Conservation (phyloP, 257 asterid genomes). For the Capsicum baccatum region DNA sequence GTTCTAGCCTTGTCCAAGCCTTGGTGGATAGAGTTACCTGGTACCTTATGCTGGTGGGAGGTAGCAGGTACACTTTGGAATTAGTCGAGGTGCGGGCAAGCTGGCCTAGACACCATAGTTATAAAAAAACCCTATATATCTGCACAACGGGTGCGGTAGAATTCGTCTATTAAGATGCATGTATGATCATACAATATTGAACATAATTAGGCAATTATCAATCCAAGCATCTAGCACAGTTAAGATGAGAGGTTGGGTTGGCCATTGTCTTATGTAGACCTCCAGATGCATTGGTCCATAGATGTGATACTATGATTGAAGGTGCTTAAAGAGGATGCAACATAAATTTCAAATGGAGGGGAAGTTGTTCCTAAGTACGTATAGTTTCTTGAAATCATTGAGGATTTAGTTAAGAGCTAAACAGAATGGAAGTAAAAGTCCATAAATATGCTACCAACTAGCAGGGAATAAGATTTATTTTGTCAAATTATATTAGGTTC, state of each 20-base stretch:
- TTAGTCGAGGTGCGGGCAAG: background rate
- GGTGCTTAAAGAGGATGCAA: background rate
- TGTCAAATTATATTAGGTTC: background rate
- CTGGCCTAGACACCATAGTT: background rate
- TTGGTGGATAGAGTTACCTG: too few species aligned
- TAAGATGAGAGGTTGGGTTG: background rate
- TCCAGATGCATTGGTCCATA: background rate
- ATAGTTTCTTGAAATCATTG: background rate
- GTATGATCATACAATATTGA: background rate
- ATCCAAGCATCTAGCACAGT: background rate
- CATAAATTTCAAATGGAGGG: background rate
- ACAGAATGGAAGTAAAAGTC: conserved; percentile 10
- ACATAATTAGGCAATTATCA: background rate
- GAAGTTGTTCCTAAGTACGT: background rate
- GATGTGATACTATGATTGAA: background rate
- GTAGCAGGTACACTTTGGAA: background rate
- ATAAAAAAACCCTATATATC: background rate
- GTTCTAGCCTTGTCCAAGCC: too few species aligned
- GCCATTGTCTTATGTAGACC: background rate
- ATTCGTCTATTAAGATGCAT: background rate
- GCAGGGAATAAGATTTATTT: background rate
- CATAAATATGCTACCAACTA: background rate
- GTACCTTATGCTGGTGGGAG: background rate
- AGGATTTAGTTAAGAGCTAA: background rate
- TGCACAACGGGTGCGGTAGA: background rate